phyloP scores from a whole-genome alignment of 2,329 filamentous ascomycete species.

The Fusarium duplospermum region DNA sequence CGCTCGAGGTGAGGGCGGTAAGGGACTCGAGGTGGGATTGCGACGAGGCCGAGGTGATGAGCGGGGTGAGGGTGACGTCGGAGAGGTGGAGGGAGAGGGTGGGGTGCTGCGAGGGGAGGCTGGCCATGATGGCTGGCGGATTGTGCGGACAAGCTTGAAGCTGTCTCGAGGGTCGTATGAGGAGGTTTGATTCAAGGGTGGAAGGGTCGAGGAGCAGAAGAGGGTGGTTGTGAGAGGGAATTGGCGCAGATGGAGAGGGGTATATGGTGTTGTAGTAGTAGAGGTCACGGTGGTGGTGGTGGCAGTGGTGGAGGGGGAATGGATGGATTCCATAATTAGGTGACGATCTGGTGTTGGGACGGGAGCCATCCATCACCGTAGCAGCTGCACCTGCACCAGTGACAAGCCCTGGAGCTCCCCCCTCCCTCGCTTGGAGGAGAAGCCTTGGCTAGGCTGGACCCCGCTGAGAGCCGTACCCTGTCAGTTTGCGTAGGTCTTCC shows the following conservation, averaged over 20 bases:
- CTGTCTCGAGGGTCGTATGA: neutral
- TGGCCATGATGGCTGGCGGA: constrained; percentile 49
- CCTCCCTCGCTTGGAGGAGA: constrained; percentile 12
- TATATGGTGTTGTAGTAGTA: constrained; percentile 17
- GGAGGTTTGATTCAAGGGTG: neutral
- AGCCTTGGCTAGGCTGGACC: constrained; percentile 22
- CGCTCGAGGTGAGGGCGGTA: constrained; percentile 62
- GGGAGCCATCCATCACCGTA: neutral
- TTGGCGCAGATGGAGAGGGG: constrained; percentile 12
- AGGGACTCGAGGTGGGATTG: constrained; percentile 61
- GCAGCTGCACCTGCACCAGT: constrained; percentile 7
- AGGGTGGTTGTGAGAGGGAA: neutral
- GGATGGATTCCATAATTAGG: constrained; percentile 18
- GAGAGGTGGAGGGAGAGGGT: constrained; percentile 66
- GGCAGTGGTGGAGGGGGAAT: constrained; percentile 13
- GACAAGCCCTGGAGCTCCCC: constrained; percentile 19
- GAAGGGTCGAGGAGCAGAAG: neutral
- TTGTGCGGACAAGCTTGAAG: constrained; percentile 15
- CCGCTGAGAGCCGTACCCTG: constrained; percentile 31
- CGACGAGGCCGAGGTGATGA: constrained; percentile 65
- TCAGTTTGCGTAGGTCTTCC: constrained; percentile 8
- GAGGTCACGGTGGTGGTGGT: neutral
- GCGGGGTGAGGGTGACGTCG: constrained; percentile 66
- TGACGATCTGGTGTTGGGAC: constrained; percentile 32
- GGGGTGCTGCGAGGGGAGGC: constrained; percentile 61